Conservation (phyloP, 441 rosid species). For the Sinapis alba region DNA sequence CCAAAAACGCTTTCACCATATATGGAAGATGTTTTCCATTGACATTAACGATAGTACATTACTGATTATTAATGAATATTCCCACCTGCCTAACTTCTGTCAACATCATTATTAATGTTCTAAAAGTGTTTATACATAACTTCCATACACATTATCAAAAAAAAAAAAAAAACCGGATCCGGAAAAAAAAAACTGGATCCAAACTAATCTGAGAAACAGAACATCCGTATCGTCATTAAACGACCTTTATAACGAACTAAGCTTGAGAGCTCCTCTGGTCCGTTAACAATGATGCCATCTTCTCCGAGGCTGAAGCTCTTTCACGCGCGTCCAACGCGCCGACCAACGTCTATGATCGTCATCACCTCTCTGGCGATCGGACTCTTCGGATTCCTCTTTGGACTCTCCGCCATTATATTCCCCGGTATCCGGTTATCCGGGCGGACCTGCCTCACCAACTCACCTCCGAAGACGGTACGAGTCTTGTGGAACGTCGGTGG, state of each 20-base stretch:
- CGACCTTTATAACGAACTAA: slow-evolving; percentile 28
- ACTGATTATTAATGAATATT: neutral
- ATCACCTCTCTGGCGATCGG: slow-evolving; percentile 58
- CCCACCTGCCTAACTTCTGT: slow-evolving; percentile 16
- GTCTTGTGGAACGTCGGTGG: slow-evolving; percentile 60
- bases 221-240: slow-evolving; percentile 13
- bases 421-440: slow-evolving; percentile 21
- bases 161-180: no score
- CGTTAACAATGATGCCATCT: slow-evolving; percentile 62
- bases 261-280: slow-evolving; percentile 14
- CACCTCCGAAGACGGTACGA: slow-evolving; percentile 52
- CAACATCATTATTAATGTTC: neutral
- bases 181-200: slow-evolving; percentile 10
- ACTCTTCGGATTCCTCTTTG: slow-evolving; percentile 64
- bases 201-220: slow-evolving; percentile 12
- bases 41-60: neutral
- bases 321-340: slow-evolving; percentile 56
- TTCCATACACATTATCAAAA: neutral
- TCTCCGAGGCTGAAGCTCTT: slow-evolving; percentile 61
- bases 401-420: slow-evolving; percentile 50
- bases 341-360: slow-evolving; percentile 55
- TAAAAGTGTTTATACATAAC: neutral
- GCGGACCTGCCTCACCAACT: slow-evolving; percentile 41
- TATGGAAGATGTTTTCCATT: no score
- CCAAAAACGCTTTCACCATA: slow-evolving; percentile 20